phyloP scores from a whole-genome alignment of 495 filamentous ascomycete species.

The Penicillium salamii region DNA sequence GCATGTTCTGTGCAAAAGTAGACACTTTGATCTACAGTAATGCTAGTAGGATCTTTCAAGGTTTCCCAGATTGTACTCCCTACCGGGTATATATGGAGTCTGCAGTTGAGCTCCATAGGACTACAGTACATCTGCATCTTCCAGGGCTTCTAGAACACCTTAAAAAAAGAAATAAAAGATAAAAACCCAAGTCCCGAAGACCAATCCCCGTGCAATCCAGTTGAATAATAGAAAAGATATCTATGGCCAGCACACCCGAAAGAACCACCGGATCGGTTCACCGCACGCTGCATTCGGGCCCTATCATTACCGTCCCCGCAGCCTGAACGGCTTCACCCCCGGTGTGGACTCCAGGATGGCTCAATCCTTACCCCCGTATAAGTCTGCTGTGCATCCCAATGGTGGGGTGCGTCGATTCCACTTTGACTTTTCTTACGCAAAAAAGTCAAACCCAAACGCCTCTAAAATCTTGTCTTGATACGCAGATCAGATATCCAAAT shows the following conservation, averaged over 20 bases:
- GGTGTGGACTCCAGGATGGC: conserved; percentile 18
- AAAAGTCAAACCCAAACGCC: neutral
- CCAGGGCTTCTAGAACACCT: no score
- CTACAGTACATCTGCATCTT: no score
- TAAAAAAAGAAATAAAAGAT: no score
- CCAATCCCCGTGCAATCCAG: no score
- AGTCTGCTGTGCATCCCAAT: conserved; percentile 10
- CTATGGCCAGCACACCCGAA: neutral
- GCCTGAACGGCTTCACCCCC: conserved; percentile 32
- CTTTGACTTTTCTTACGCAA: neutral
- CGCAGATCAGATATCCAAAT: neutral
- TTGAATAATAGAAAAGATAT: neutral
- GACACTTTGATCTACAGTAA: no score
- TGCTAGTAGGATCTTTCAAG: no score
- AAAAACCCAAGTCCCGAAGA: no score
- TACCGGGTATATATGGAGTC: no score
- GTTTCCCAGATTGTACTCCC: no score
- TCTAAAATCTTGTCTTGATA: no score
- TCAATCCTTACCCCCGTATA: conserved; percentile 25
- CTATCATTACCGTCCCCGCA: conserved; percentile 25
- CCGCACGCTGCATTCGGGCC: conserved; percentile 42
- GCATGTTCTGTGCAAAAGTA: no score
- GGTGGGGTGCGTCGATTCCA: neutral
- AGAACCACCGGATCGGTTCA: conserved; percentile 28
- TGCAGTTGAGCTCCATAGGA: no score